Percentiles rank a stretch among this genome's conserved stretches.
Conservation (phyloP, 805 yeast genomes). For the Naumovozyma dairenensis region DNA sequence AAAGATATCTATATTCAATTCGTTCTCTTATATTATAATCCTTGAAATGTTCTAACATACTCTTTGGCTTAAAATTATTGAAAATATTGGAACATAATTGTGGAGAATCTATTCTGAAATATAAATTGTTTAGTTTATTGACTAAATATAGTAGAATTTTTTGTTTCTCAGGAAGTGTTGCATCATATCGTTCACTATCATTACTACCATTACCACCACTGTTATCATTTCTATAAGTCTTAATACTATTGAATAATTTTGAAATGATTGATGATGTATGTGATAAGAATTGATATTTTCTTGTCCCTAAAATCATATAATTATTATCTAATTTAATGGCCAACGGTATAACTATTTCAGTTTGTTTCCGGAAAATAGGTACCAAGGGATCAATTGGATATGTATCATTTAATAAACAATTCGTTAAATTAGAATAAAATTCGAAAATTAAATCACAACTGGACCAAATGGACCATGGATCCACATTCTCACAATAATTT, state of each 20-base stretch:
- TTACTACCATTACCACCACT: constrained; percentile 14
- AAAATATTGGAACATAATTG: constrained; percentile 29
- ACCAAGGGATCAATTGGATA: constrained; percentile 29
- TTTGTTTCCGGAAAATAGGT: constrained; percentile 18
- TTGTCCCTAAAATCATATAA: constrained; percentile 9
- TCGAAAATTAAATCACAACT: constrained; percentile 40
- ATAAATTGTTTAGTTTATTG: constrained; percentile 43
- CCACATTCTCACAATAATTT: constrained; percentile 37
- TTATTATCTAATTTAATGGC: constrained; percentile 18
- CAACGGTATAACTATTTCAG: constrained; percentile 29
- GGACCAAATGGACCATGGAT: constrained; percentile 41
- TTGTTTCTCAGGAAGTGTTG: constrained; percentile 30
- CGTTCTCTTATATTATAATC: constrained; percentile 38
- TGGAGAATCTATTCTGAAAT: constrained; percentile 36
- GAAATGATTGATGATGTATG: constrained; percentile 46
- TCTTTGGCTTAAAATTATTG: constrained; percentile 43
- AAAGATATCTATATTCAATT: constrained; percentile 45
- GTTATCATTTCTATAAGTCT: constrained; percentile 29
- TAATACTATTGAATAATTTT: constrained; percentile 49
- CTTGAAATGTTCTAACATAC: constrained; percentile 40
- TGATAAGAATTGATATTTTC: constrained; percentile 32
- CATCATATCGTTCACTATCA: constrained; percentile 4
- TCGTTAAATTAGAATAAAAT: constrained; percentile 37
- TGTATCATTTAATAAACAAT: constrained; percentile 33
- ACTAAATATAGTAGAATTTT: constrained; percentile 45